A percentile compares a stretch with the other conserved stretches of the same genome.
These are phyloP conservation scores for Candida pseudoglaebosa DNA, from an alignment of 805 yeast genomes.

Conservation along the genomic window DNA sequence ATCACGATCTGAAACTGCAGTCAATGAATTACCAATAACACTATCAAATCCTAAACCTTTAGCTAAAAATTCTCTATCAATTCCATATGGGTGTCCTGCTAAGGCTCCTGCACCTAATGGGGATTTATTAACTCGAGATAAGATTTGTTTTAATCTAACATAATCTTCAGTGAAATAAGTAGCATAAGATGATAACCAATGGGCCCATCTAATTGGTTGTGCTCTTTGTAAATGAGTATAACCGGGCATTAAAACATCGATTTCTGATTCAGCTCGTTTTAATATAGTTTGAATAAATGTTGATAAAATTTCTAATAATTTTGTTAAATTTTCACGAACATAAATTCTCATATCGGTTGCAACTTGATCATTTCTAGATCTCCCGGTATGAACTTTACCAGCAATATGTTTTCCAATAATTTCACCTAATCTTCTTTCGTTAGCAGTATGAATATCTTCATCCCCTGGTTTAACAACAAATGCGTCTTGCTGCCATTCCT, in stretches of 20 bases:
- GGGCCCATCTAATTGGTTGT: constrained; percentile 99
- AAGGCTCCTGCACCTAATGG: constrained; percentile 98
- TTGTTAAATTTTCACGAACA: constrained; percentile 75
- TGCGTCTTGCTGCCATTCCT: constrained; percentile 72
- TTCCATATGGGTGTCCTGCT: constrained; percentile 99
- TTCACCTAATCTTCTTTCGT: constrained; percentile 96
- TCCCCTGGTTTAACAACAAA: constrained; percentile 84
- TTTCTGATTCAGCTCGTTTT: constrained; percentile 77
- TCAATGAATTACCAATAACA: constrained; percentile 89
- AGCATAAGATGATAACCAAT: constrained; percentile 92
- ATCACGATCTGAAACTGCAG: constrained; percentile 98
- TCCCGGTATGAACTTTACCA: constrained; percentile 99
- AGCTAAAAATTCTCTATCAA: constrained; percentile 89
- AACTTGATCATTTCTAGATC: constrained; percentile 97
- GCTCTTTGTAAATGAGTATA: constrained; percentile 98
- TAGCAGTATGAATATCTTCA: constrained; percentile 98
- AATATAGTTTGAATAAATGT: constrained; percentile 64
- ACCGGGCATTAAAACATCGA: constrained; percentile 96
- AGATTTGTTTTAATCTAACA: constrained; percentile 75
- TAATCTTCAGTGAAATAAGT: constrained; percentile 91
- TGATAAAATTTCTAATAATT: constrained; percentile 53
- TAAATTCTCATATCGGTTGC: constrained; percentile 98
- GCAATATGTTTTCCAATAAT: constrained; percentile 89
- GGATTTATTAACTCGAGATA: constrained; percentile 76
- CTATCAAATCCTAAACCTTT: constrained; percentile 72